phyloP scores from a whole-genome alignment of 306 rosid species.

The Urtica urens region DNA sequence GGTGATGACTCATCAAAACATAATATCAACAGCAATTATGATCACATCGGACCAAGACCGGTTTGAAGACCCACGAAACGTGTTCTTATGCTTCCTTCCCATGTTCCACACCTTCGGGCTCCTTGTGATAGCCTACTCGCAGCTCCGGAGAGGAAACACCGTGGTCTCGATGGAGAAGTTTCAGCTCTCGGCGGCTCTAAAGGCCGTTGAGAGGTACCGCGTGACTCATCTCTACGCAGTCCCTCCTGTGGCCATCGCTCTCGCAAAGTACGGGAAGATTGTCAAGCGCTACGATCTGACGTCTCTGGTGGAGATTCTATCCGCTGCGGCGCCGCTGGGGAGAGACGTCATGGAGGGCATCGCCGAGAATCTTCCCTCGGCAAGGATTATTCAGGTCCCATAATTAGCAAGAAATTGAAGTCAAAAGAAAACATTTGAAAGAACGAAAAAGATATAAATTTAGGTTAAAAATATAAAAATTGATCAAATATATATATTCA shows the following conservation, averaged over 20 bases:
- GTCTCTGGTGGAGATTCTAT: conserved; percentile 43
- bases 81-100: conserved; percentile 74
- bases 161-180: conserved; percentile 57
- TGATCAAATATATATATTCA: no score
- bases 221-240: conserved; percentile 63
- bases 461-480: no score
- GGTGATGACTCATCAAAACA: conserved; percentile 58
- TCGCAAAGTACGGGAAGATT: conserved; percentile 43
- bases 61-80: conserved; percentile 41
- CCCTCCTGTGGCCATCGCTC: conserved; percentile 65
- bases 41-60: conserved; percentile 39
- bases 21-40: conserved; percentile 36
- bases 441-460: background rate
- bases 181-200: conserved; percentile 45
- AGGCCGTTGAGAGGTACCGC: conserved; percentile 43
- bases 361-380: conserved; percentile 31
- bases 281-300: conserved; percentile 49
- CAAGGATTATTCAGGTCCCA: conserved; percentile 46
- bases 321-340: conserved; percentile 84
- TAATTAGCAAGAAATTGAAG: background rate
- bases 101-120: conserved; percentile 84
- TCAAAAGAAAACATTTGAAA: background rate
- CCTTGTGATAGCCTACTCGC: conserved; percentile 57
- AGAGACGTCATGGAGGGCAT: conserved; percentile 68
- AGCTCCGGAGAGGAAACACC: conserved; percentile 34